Evolutionary conservation across 805 yeast species (phyloP).

Genomic region (Barnettozyma populi): DNA sequence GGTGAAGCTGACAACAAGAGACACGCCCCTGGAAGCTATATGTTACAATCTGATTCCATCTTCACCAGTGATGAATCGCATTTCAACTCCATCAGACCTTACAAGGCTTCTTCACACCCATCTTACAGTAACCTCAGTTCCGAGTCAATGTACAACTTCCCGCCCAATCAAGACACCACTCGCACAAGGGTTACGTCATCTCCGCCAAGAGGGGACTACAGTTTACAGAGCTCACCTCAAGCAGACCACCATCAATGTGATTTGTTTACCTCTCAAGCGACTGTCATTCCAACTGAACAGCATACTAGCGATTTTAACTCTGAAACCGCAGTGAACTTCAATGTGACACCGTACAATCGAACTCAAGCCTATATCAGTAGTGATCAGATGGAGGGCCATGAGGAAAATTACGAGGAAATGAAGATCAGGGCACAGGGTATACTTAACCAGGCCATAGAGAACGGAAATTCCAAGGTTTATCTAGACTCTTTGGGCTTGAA

Average conservation of each 20-base stretch:
- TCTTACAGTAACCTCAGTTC: slow-evolving; percentile 17
- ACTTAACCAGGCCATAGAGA: slow-evolving; percentile 44
- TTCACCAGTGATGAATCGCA: slow-evolving; percentile 20
- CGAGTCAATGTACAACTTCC: slow-evolving; percentile 21
- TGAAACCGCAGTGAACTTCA: slow-evolving; percentile 21
- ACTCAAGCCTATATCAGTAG: slow-evolving; percentile 22
- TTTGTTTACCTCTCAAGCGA: slow-evolving; percentile 20
- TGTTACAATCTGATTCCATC: slow-evolving; percentile 14
- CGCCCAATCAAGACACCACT: neutral
- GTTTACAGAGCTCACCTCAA: slow-evolving; percentile 17
- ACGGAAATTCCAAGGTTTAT: slow-evolving; percentile 37
- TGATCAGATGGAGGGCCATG: slow-evolving; percentile 19
- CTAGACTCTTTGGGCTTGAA: slow-evolving; percentile 43
- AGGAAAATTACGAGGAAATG: slow-evolving; percentile 13
- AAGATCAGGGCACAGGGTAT: slow-evolving; percentile 32
- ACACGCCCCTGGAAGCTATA: slow-evolving; percentile 10
- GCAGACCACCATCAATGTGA: slow-evolving; percentile 4
- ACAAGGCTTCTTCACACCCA: slow-evolving; percentile 16
- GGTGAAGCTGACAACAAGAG: slow-evolving; percentile 14
- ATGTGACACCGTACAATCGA: slow-evolving; percentile 18
- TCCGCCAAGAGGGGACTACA: slow-evolving; percentile 15
- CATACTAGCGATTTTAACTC: slow-evolving; percentile 13
- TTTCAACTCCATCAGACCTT: neutral
- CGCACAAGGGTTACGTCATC: slow-evolving; percentile 17
- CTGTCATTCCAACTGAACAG: slow-evolving; percentile 10